These are phyloP conservation scores for Glycine tomentella DNA, from an alignment of 306 rosid species.

Conservation along the genomic window DNA sequence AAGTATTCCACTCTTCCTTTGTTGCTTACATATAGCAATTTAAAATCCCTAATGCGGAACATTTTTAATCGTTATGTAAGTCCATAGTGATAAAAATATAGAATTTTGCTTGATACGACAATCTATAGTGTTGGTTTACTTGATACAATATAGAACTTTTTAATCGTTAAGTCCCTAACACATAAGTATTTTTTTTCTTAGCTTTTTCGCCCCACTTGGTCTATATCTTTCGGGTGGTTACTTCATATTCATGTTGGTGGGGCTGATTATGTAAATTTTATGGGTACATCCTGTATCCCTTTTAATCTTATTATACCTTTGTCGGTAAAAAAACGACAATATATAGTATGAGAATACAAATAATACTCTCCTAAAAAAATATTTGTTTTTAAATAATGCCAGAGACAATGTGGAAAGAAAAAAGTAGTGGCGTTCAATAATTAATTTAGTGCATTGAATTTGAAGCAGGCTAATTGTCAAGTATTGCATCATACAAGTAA, in stretches of 20 bases:
- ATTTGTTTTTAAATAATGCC: background rate
- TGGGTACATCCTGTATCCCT: too few relatives aligned
- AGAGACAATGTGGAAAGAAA: background rate
- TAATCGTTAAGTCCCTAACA: too few relatives aligned
- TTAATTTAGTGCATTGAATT: constrained; percentile 34
- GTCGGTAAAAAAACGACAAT: too few relatives aligned
- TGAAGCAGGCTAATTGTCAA: background rate
- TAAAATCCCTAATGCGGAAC: background rate
- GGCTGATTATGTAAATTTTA: too few relatives aligned
- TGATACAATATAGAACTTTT: too few relatives aligned
- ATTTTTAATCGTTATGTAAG: background rate
- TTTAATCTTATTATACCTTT: too few relatives aligned
- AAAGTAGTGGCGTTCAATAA: background rate
- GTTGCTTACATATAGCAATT: background rate
- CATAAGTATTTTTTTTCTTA: too few relatives aligned
- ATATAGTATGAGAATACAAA: background rate
- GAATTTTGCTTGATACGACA: background rate
- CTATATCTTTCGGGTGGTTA: too few relatives aligned
- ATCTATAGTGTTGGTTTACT: background rate
- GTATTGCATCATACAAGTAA: background rate
- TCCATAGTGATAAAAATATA: background rate
- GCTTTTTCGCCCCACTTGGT: too few relatives aligned
- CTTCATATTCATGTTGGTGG: too few relatives aligned
- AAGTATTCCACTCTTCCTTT: background rate
- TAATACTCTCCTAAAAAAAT: background rate